Percentiles rank a stretch among this genome's conserved stretches.
These are phyloP conservation scores for Pichia thaimueangensis DNA, from an alignment of 805 yeast species.

Conservation along the genomic window DNA sequence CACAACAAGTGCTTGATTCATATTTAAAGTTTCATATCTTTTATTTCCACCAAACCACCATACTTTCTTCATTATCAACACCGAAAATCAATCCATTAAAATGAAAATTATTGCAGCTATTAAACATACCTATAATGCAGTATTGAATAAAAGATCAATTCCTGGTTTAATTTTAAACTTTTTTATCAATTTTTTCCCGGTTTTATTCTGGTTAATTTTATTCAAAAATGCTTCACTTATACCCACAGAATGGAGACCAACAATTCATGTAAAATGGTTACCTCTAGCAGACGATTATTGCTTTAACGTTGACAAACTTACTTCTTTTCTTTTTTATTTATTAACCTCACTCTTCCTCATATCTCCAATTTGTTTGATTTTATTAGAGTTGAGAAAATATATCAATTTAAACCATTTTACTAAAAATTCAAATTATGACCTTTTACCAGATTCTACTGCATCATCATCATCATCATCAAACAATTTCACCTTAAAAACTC, in stretches of 20 bases:
- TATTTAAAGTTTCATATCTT: no score
- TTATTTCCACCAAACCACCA: no score
- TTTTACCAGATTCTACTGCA: neutral
- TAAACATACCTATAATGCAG: no score
- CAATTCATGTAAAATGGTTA: constrained; percentile 42
- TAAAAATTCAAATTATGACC: neutral
- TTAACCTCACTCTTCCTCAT: neutral
- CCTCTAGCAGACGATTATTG: constrained; percentile 37
- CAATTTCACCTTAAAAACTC: no score
- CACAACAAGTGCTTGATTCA: no score
- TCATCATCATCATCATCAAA: neutral
- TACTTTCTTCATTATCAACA: no score
- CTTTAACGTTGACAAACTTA: constrained; percentile 22
- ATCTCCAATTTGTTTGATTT: neutral
- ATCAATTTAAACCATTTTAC: neutral
- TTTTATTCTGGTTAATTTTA: constrained; percentile 47
- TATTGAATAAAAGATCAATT: constrained; percentile 1
- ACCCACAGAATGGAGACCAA: constrained; percentile 49
- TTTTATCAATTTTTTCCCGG: constrained; percentile 43
- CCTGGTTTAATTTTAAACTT: constrained; percentile 35
- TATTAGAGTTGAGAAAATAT: neutral
- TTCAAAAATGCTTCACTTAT: constrained; percentile 55
- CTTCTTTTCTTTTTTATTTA: neutral
- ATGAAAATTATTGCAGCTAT: no score
- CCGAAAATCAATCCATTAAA: no score